These are phyloP conservation scores for Delonix regia DNA, from an alignment of 306 rosid species.

Conservation along the genomic window DNA sequence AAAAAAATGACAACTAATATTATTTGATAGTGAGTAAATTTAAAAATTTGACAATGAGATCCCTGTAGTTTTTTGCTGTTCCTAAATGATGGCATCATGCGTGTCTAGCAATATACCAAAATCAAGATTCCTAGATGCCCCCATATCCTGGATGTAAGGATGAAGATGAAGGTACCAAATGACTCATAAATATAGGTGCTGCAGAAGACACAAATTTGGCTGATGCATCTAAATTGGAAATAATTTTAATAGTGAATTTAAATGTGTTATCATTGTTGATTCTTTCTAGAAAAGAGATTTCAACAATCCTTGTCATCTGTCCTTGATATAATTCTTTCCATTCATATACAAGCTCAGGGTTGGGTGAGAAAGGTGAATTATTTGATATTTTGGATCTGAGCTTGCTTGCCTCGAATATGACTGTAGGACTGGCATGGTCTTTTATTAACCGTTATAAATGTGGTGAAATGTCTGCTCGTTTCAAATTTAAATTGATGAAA, in stretches of 20 bases:
- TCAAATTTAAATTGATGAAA: background rate
- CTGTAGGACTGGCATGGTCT: background rate
- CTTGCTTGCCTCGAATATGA: background rate
- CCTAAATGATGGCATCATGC: background rate
- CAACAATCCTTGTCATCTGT: background rate
- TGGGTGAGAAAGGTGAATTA: background rate
- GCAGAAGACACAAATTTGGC: background rate
- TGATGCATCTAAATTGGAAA: background rate
- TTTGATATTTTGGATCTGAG: background rate
- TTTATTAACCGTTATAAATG: background rate
- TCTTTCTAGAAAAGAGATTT: background rate
- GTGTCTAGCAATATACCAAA: background rate
- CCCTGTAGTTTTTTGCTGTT: background rate
- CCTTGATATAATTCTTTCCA: background rate
- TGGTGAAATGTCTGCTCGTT: background rate
- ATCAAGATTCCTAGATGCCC: background rate
- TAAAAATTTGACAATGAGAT: background rate
- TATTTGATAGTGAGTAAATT: background rate
- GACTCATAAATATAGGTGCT: background rate
- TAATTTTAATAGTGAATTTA: background rate
- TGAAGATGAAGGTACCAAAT: background rate
- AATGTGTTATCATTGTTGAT: background rate
- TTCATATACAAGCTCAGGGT: background rate
- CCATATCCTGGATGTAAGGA: background rate
- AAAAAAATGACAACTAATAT: background rate